Conservation (phyloP, 768 basidiomycete genomes). For the Tricholoma terreum region DNA sequence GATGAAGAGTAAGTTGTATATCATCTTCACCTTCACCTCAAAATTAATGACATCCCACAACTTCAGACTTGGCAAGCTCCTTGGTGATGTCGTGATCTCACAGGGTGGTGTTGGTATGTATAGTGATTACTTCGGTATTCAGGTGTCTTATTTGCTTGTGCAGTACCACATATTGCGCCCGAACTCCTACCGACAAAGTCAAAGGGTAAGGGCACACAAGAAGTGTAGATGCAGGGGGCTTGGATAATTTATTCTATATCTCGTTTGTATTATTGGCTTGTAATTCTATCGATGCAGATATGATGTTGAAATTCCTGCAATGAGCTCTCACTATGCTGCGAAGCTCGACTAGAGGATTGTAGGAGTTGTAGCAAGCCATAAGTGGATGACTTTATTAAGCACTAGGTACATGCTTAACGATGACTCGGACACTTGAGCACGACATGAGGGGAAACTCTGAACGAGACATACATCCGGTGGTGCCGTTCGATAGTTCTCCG, state of each 20-base stretch:
- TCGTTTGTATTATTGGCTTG: constrained; percentile 13
- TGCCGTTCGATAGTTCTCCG: too few relatives aligned
- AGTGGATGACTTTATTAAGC: too few relatives aligned
- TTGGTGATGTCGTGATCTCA: constrained; percentile 84
- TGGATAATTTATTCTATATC: background rate
- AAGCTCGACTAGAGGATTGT: too few relatives aligned
- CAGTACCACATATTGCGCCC: constrained; percentile 34
- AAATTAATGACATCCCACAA: constrained; percentile 1
- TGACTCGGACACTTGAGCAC: too few relatives aligned
- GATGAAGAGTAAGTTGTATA: constrained; percentile 57
- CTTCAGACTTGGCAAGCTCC: constrained; percentile 70
- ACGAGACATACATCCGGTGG: too few relatives aligned
- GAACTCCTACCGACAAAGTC: constrained; percentile 42
- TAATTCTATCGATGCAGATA: constrained; percentile 38
- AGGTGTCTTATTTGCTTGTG: background rate
- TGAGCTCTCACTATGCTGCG: constrained; percentile 40
- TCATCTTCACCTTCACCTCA: background rate
- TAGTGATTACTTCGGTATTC: background rate
- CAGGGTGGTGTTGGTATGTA: constrained; percentile 76
- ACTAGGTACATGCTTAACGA: too few relatives aligned
- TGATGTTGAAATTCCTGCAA: constrained; percentile 56
- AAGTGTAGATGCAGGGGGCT: constrained; percentile 16
- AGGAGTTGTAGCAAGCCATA: too few relatives aligned
- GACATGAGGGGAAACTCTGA: too few relatives aligned
- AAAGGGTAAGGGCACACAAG: constrained; percentile 29